Percentiles rank a stretch among this genome's conserved stretches.
These are phyloP conservation scores for Stachybotrys chartarum DNA, from an alignment of 2,329 filamentous ascomycete genomes.

Conservation along the genomic window DNA sequence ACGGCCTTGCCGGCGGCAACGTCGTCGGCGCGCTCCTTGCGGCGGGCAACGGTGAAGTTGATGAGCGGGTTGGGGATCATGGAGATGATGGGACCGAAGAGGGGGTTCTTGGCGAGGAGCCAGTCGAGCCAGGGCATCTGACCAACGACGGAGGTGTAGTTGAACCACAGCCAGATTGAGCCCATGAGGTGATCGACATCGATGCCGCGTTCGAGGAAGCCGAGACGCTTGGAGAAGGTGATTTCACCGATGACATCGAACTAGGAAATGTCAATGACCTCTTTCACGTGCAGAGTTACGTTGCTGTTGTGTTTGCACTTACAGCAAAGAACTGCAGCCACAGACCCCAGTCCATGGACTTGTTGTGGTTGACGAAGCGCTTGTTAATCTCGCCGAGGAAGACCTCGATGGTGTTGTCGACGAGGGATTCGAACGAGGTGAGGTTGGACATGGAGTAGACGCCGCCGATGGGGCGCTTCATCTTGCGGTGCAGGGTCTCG, in stretches of 20 bases:
- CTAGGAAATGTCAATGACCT: conserved; percentile 15
- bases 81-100: conserved; percentile 10
- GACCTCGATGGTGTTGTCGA: conserved; percentile 20
- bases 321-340: conserved; percentile 15
- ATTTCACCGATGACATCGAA: conserved; percentile 31
- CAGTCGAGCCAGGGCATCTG: conserved; percentile 19
- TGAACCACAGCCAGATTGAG: conserved; percentile 19
- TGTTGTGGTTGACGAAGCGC: conserved; percentile 15
- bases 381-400: conserved; percentile 18
- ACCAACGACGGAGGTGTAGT: conserved; percentile 13
- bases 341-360: conserved; percentile 11
- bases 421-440: conserved; percentile 19
- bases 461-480: conserved; percentile 29
- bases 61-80: conserved; percentile 7
- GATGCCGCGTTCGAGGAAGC: conserved; percentile 28
- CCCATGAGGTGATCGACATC: conserved; percentile 8
- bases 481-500: conserved; percentile 20
- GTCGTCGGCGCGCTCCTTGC: conserved; percentile 2
- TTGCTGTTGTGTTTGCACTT: conserved; percentile 4
- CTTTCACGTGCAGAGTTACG: too few species aligned
- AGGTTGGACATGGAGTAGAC: conserved; percentile 24
- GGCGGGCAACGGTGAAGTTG: conserved; percentile 2
- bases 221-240: conserved; percentile 31
- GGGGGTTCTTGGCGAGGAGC: conserved; percentile 19
- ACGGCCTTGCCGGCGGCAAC: conserved; percentile 3